Evolutionary conservation across 2,329 filamentous ascomycete species (phyloP).

Genomic region (Cordyceps tenuipes): DNA sequence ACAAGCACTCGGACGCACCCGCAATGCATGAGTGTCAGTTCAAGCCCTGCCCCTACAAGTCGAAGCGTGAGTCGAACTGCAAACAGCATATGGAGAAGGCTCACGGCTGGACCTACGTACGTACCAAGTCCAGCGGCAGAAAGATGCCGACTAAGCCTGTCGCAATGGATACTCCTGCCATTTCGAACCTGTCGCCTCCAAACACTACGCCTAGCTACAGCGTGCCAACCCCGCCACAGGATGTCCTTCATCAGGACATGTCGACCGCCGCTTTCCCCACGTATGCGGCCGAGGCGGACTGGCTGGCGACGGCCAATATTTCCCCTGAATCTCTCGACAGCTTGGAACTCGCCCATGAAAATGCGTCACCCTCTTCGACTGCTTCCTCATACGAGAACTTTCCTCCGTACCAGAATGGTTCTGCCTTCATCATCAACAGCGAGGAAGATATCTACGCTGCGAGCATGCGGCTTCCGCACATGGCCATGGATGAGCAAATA

Average conservation of each 20-base stretch:
- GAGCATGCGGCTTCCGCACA: constrained; percentile 46
- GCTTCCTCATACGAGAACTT: constrained; percentile 41
- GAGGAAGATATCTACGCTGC: constrained; percentile 57
- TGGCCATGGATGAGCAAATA: constrained; percentile 28
- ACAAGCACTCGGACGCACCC: constrained; percentile 81
- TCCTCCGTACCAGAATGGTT: constrained; percentile 51
- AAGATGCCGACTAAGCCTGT: constrained; percentile 39
- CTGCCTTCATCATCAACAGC: constrained; percentile 48
- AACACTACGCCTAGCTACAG: constrained; percentile 42
- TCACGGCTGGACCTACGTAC: constrained; percentile 82
- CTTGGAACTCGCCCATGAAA: constrained; percentile 32
- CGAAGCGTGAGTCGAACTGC: constrained; percentile 92
- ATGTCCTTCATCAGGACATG: constrained; percentile 28
- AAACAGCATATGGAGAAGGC: constrained; percentile 99
- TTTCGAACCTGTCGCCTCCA: constrained; percentile 55
- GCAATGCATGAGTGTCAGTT: constrained; percentile 77
- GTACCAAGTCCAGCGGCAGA: constrained; percentile 86
- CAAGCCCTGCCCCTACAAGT: constrained; percentile 81
- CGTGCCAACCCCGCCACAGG: constrained; percentile 50
- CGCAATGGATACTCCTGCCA: constrained; percentile 47
- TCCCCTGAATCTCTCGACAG: constrained; percentile 29
- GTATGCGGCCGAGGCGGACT: constrained; percentile 41
- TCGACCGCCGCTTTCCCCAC: constrained; percentile 38
- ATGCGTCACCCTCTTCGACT: constrained; percentile 27
- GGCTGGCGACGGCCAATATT: constrained; percentile 27